Evolutionary conservation across 805 yeast genomes (phyloP), one percentile per base, ranked within the genome.

Genomic region (Isabelozyma pseudorhagii): DNA sequence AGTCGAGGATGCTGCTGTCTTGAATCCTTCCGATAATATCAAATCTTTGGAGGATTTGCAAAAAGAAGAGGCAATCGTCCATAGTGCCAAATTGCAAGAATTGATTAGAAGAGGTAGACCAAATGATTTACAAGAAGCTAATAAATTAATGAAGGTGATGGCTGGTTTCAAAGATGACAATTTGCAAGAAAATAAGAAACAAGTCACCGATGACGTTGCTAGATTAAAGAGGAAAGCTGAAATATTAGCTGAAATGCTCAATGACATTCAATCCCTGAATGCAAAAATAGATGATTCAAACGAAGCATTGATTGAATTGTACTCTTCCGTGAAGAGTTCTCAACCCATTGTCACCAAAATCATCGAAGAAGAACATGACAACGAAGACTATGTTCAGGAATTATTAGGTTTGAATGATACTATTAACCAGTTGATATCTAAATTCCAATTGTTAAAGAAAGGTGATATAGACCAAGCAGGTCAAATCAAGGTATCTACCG

Each of bases 61-160:
- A 69, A 82, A 84, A 55, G 99, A 94, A 66, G 99, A 94, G 69
- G 85, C 89, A 50, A 76, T 90, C 45, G 97, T 96, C 1, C 97
- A 92, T 63, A 81, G 89, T 54, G 98, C 99, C 14, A 94, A 94
- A 71, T 79, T 94, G 55, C 99, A 94, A 70, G 99, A 94, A 68
- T 78, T 94, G 54, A 88, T 94, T 54, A 84, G 98, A 70, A 81
- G 97, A 60, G 99, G 98, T 40, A 87, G 89, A 66, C 98, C 99
- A 6, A 88, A 85, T 54, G 99, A 94, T 70, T 80, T 94, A 62
- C 89, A 86, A 59, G 99, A 94, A 68, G 99, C 99, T 42, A 94
- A 94, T 68, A 89, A 88, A 58, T 79, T 94, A 67, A 94, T 94
- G 99, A 91, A 93, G 66, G 83, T 94, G 57, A 91, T 94, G 97